Conservation (phyloP, 176 grass and related monocot species). For the Zoysia pacifica region DNA sequence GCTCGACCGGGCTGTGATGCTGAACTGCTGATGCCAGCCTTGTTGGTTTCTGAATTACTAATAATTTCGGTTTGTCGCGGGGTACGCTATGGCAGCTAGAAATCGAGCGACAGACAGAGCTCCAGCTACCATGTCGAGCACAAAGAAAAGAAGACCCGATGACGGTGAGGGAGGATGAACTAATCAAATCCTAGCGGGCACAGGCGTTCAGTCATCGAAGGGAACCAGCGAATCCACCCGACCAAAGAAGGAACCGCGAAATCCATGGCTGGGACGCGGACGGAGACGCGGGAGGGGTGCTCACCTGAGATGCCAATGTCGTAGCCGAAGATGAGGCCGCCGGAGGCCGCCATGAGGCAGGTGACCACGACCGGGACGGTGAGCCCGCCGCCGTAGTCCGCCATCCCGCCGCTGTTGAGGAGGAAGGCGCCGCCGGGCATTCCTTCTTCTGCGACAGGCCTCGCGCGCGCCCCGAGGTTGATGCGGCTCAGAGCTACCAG, state of each 20-base stretch:
- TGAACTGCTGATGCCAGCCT: not conserved
- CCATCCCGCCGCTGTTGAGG: conserved; percentile 28
- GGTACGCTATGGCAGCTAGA: not conserved
- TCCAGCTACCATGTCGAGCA: too few species aligned
- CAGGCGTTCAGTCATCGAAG: not conserved
- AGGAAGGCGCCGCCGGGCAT: conserved; percentile 50
- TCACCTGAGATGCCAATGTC: conserved; percentile 97
- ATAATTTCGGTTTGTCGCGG: not conserved
- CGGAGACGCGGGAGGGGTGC: not conserved
- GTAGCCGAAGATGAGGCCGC: conserved; percentile 96
- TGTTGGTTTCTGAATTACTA: conserved; percentile 1
- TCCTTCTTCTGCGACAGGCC: not conserved
- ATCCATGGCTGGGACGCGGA: not conserved
- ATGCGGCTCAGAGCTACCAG: too few species aligned
- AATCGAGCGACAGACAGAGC: not conserved
- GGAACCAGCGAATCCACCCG: not conserved
- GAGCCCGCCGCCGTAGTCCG: conserved; percentile 58
- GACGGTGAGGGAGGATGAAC: not conserved
- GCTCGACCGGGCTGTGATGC: too few species aligned
- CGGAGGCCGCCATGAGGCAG: conserved; percentile 91
- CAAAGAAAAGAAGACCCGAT: too few species aligned
- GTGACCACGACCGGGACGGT: conserved; percentile 73
- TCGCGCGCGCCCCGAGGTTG: too few species aligned
- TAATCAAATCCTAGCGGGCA: not conserved
- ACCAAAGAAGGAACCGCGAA: too few species aligned